Conservation (phyloP, 2,329 filamentous ascomycete genomes). For the Simplicillium sp. region DNA sequence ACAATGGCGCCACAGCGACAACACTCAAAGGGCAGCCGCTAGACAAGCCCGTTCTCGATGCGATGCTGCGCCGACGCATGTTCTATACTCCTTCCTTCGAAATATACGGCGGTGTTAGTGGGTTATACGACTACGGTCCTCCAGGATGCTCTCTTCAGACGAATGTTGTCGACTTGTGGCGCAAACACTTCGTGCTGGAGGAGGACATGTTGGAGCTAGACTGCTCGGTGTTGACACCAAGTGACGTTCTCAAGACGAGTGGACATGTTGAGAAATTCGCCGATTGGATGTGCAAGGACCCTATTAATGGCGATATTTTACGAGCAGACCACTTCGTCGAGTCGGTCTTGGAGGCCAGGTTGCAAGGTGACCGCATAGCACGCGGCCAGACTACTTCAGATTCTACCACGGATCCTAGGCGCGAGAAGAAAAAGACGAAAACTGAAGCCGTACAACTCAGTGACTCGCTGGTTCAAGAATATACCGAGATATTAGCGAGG, state of each 20-base stretch:
- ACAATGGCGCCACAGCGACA: slow-evolving; percentile 35
- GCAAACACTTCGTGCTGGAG: slow-evolving; percentile 85
- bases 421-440: slow-evolving; percentile 88
- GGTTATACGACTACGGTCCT: slow-evolving; percentile 89
- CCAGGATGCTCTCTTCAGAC: slow-evolving; percentile 79
- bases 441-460: slow-evolving; percentile 75
- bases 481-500: slow-evolving; percentile 80
- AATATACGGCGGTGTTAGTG: slow-evolving; percentile 82
- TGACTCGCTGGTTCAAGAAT: slow-evolving; percentile 77
- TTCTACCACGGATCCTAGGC: slow-evolving; percentile 59
- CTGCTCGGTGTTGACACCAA: slow-evolving; percentile 86
- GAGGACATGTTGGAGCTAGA: slow-evolving; percentile 95
- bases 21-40: slow-evolving; percentile 86
- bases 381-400: slow-evolving; percentile 73
- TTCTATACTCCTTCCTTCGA: slow-evolving; percentile 97
- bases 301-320: slow-evolving; percentile 93
- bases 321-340: slow-evolving; percentile 95
- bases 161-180: slow-evolving; percentile 82
- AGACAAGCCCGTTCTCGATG: slow-evolving; percentile 73
- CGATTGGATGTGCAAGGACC: slow-evolving; percentile 99
- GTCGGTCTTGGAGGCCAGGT: slow-evolving; percentile 75
- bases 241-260: slow-evolving; percentile 88
- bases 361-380: slow-evolving; percentile 89
- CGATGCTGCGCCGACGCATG: slow-evolving; percentile 74
- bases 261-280: slow-evolving; percentile 97